A percentile compares a stretch with the other conserved stretches of the same genome.
phyloP scores from a whole-genome alignment of 2,329 filamentous ascomycete genomes.

The Ophiocordyceps camponoti-floridani region DNA sequence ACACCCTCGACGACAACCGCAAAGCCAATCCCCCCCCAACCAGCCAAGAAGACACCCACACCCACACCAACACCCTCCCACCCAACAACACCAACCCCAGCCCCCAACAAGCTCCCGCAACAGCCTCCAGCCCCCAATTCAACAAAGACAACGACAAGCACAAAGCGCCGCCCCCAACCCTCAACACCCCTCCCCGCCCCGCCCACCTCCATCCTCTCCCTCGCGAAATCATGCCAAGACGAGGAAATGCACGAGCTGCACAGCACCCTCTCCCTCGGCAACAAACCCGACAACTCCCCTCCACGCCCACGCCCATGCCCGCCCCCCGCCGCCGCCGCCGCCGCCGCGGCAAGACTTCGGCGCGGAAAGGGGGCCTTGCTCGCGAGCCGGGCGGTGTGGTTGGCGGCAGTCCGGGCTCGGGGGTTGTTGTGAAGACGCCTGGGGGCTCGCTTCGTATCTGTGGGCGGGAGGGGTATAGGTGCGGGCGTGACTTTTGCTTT shows the following conservation, averaged over 20 bases:
- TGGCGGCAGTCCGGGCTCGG: constrained; percentile 5
- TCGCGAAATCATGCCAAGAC: constrained; percentile 14
- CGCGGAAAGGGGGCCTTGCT: too few species aligned
- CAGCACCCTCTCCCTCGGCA: constrained; percentile 1
- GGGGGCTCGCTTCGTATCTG: constrained; percentile 32
- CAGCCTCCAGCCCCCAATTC: too few species aligned
- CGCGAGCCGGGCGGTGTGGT: too few species aligned
- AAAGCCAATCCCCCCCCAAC: too few species aligned
- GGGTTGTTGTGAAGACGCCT: constrained; percentile 23
- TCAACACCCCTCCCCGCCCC: constrained; percentile 9
- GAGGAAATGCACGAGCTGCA: constrained; percentile 12
- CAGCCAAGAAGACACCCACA: too few species aligned
- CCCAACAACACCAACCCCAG: too few species aligned
- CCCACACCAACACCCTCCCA: too few species aligned
- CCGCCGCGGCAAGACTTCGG: constrained; percentile 7
- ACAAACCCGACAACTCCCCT: neutral
- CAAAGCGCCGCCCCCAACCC: constrained; percentile 4
- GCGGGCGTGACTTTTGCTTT: constrained; percentile 42
- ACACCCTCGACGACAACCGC: too few species aligned
- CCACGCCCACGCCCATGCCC: too few species aligned
- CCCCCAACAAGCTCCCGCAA: too few species aligned
- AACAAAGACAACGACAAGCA: constrained; percentile 2
- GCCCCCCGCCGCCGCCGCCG: constrained; percentile 2
- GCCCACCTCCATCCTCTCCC: constrained; percentile 21
- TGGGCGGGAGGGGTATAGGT: constrained; percentile 35